Evolutionary conservation across 805 yeast genomes (phyloP), one percentile per base, ranked within the genome.

Genomic region (Pichia scutulata): DNA sequence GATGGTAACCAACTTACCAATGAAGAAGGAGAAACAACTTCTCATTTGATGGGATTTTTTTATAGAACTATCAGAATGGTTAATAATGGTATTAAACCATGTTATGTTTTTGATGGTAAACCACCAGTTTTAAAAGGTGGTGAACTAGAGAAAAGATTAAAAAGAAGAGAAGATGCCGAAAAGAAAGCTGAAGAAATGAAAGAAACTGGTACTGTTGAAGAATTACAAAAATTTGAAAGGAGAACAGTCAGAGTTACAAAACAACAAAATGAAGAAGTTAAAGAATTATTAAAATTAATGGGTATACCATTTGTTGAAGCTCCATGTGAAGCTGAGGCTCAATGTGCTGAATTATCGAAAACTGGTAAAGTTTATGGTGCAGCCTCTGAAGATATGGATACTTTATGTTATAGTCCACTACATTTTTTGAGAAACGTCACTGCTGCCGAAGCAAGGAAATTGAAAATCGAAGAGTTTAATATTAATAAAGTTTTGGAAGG

Each of bases 331-430:
- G 99, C 99, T 2, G 99, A 93, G 66, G 96, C 99, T 0, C 98
- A 93, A 61, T 93, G 99, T 72, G 98, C 99, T 0, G 93, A 82
- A 55, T 70, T 93, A 44, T 97, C 97, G 4, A 78, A 81, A 51
- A 78, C 81, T 13, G 97, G 96, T 2, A 89, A 89, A 62, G 98
- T 92, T 0, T 93, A 83, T 64, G 99, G 96, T 9, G 96, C 98
- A 3, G 99, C 97, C 1, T 86, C 96, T 7, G 99, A 93, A 66
- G 99, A 93, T 79, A 93, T 93, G 99, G 99, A 93, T 69, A 93
- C 99, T 1, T 67, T 93, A 50, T 93, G 98, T 62, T 93, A 92
- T 64, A 83, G 81, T 50, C 87, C 98, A 2, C 93, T 96, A 7
- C 81, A 70, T 52, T 70, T 93, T 48, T 73, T 93, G 53, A 78